Base-by-base conservation (phyloP, 2,329 filamentous ascomycete species). In the Fusarium ramigenum region DNA sequence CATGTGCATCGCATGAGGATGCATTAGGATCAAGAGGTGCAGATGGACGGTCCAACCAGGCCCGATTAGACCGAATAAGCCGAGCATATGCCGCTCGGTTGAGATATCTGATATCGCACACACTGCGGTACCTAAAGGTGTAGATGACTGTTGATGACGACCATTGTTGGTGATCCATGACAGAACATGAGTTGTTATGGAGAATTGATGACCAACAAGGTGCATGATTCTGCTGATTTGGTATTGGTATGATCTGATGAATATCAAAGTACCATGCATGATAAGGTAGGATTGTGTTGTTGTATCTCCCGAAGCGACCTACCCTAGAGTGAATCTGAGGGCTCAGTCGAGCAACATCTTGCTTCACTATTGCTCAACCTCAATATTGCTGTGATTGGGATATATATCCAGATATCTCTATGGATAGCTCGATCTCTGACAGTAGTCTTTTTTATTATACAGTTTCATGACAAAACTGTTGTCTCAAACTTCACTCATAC, bases 21-120 rank as follows among this genome's bases (percentile, higher is more conserved):
- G 66, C 28, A 74, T 68, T 43, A 42, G 59, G 50, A 60, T 68
- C 50, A 73, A 60, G 40, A 67, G 65, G 36, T 67, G 63, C 46
- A 67, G 42, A 62, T 60, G 63, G 65, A 52, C 28, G 40, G 32
- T 37, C 50, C 50, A 63, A 60, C 46, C 66, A 59, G 59, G 36
- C 40, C 66, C 46, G n/a, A 59, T 64, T 49, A 43, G 60, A 70
- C 66, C 52, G 52, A 68, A 62, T 34, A 7, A 65, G 60, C 66
- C 65, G 59, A 70, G 52, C 32, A 25, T 43, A 65, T 58, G 50
- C 46, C 66, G 65, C 53, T 53, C 44, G 36, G 40, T 47, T 58
- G 30, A 64, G 23, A 46, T 6, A 19, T 42, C 23, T 34, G 32
- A 53, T 49, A 40, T 30, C 43, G 9, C 18, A 37, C 18, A 37